Evolutionary conservation across 352 stramenopile genomes (phyloP).

Genomic region (Phytopythium sindhum): DNA sequence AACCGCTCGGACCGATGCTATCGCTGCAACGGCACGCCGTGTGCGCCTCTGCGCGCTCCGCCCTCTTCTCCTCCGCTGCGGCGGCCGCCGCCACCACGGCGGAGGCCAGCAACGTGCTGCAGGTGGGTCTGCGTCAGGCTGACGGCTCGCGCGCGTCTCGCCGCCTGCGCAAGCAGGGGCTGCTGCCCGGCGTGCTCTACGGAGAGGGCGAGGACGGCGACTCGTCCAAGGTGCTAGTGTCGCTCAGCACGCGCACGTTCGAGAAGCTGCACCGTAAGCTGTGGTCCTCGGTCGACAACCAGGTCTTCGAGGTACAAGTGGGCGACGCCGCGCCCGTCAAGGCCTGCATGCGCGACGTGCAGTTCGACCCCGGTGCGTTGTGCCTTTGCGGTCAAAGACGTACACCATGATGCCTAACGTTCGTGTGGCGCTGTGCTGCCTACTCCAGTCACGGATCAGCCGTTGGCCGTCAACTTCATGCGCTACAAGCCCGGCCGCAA

Average conservation of each 20-base stretch:
- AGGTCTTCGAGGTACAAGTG: conserved; percentile 83
- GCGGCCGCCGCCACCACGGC: conserved; percentile 16
- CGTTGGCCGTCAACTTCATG: conserved; percentile 90
- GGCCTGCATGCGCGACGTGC: conserved; percentile 85
- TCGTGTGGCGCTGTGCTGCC: not conserved
- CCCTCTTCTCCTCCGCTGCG: conserved; percentile 48
- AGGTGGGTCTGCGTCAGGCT: conserved; percentile 53
- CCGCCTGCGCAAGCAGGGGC: conserved; percentile 75
- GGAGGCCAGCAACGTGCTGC: conserved; percentile 30
- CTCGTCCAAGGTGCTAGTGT: conserved; percentile 70
- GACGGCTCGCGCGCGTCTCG: conserved; percentile 78
- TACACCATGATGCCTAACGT: not conserved
- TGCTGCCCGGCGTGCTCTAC: conserved; percentile 82
- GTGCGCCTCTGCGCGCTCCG: conserved; percentile 31
- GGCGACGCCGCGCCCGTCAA: conserved; percentile 60
- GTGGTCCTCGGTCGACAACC: conserved; percentile 84
- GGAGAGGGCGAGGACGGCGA: conserved; percentile 69
- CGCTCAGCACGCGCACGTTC: conserved; percentile 68
- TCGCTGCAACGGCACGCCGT: conserved; percentile 40
- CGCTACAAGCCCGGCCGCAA: conserved; percentile 90
- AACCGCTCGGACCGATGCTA: conserved; percentile 30
- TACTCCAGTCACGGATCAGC: conserved; percentile 63
- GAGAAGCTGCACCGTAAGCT: conserved; percentile 84
- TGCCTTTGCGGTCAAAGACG: too few species aligned
- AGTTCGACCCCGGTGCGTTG: conserved; percentile 67